Evolutionary conservation across 2,329 filamentous ascomycete genomes (phyloP).

Genomic region (Harringtonia lauricola): DNA sequence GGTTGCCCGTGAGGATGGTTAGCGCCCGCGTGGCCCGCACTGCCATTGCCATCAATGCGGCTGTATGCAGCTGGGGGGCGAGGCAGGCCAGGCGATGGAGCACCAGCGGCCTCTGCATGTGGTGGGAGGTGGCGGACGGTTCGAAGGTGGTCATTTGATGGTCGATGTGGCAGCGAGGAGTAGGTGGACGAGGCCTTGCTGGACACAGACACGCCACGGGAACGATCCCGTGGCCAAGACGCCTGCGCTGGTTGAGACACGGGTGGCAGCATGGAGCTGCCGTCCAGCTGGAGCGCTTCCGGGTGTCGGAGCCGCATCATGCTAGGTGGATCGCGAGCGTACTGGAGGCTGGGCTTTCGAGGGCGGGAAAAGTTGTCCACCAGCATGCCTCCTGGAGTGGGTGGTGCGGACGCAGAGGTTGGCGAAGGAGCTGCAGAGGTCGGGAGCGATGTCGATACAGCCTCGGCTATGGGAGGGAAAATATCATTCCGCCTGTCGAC

Average conservation of each 20-base stretch:
- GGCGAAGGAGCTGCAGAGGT: constrained; percentile 13
- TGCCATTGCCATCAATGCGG: constrained; percentile 23
- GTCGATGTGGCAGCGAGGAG: constrained; percentile 28
- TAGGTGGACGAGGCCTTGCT: constrained; percentile 33
- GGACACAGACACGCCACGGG: constrained; percentile 31
- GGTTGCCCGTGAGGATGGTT: too few species aligned
- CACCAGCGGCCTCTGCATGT: constrained; percentile 11
- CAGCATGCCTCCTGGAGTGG: constrained; percentile 19
- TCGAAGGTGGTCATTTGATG: constrained; percentile 27
- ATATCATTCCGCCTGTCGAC: constrained; percentile 9
- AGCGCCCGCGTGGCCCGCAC: not conserved
- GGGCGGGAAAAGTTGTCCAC: constrained; percentile 51
- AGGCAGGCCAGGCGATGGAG: constrained; percentile 13
- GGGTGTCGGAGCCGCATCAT: constrained; percentile 11
- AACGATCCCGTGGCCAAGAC: constrained; percentile 31
- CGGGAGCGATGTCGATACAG: constrained; percentile 10
- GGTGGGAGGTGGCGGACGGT: constrained; percentile 16
- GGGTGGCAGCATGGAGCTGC: not conserved
- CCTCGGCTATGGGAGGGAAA: not conserved
- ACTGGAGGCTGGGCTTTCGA: constrained; percentile 40
- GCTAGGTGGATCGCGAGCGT: constrained; percentile 15
- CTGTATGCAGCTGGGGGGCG: constrained; percentile 20
- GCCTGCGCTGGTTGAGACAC: constrained; percentile 5
- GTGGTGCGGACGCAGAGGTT: constrained; percentile 1
- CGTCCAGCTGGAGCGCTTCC: not conserved